phyloP scores from a whole-genome alignment of 495 filamentous ascomycete species.

The Talaromyces wortmannii region DNA sequence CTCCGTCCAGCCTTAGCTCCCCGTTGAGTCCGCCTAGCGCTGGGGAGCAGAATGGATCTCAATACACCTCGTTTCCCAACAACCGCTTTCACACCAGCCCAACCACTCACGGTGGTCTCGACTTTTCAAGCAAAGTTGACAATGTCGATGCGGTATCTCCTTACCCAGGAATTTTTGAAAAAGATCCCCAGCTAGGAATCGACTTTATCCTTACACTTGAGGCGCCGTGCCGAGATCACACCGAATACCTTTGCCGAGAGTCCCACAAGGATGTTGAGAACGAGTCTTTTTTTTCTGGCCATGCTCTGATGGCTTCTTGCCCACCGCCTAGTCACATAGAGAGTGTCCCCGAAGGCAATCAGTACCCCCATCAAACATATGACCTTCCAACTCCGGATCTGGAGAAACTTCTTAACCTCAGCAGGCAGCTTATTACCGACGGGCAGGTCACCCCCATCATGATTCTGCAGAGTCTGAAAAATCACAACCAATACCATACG shows the following conservation, averaged over 20 bases:
- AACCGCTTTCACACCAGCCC: background rate
- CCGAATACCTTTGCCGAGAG: constrained; percentile 54
- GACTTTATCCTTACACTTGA: constrained; percentile 98
- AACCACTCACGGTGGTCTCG: background rate
- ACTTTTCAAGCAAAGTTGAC: background rate
- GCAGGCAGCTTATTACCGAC: constrained; percentile 75
- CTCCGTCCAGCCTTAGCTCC: constrained; percentile 25
- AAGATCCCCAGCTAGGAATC: constrained; percentile 70
- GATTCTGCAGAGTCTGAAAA: constrained; percentile 79
- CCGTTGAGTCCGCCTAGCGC: background rate
- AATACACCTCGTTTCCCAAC: constrained; percentile 10
- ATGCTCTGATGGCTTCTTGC: constrained; percentile 85
- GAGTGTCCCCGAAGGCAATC: constrained; percentile 31
- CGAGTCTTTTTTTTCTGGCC: constrained; percentile 57
- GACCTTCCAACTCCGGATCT: constrained; percentile 66
- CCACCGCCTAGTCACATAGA: constrained; percentile 54
- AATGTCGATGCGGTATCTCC: background rate
- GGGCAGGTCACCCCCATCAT: constrained; percentile 96
- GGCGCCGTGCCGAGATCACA: constrained; percentile 90
- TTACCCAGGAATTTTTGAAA: constrained; percentile 60
- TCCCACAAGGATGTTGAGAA: constrained; percentile 42
- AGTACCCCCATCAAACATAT: constrained; percentile 34
- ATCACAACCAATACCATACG: constrained; percentile 58
- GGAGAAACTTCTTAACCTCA: constrained; percentile 73
- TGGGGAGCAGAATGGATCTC: background rate